Percentiles rank a stretch among this genome's conserved stretches.
These are phyloP conservation scores for Cordyceps javanica DNA, from an alignment of 2,329 filamentous ascomycete genomes.

Conservation along the genomic window DNA sequence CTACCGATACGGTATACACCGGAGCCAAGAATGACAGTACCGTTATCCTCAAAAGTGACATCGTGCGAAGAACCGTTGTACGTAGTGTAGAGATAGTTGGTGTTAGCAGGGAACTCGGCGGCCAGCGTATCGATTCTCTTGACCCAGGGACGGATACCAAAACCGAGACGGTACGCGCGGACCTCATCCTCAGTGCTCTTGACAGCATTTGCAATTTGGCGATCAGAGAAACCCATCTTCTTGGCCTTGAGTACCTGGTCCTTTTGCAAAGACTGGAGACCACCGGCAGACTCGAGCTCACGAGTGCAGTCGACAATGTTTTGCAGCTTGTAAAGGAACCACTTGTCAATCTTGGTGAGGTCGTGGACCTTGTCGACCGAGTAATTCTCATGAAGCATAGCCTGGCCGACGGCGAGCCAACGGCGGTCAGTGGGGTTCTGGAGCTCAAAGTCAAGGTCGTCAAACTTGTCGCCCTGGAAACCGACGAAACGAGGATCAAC, in stretches of 20 bases:
- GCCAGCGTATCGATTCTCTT: slow-evolving; percentile 98
- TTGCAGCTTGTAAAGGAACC: slow-evolving; percentile 97
- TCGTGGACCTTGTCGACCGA: slow-evolving; percentile 87
- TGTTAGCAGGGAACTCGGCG: slow-evolving; percentile 90
- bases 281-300: slow-evolving; percentile 78
- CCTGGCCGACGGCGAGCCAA: slow-evolving; percentile 95
- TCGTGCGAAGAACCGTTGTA: slow-evolving; percentile 96
- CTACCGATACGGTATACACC: slow-evolving; percentile 97
- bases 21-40: slow-evolving; percentile 80
- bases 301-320: slow-evolving; percentile 90
- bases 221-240: slow-evolving; percentile 96
- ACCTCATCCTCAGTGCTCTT: slow-evolving; percentile 85
- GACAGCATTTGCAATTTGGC: slow-evolving; percentile 84
- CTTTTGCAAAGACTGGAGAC: slow-evolving; percentile 77
- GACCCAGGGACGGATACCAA: slow-evolving; percentile 89
- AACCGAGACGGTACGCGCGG: slow-evolving; percentile 73
- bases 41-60: slow-evolving; percentile 88
- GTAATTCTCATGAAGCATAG: slow-evolving; percentile 96
- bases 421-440: slow-evolving; percentile 91
- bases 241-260: slow-evolving; percentile 87
- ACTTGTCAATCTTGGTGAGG: slow-evolving; percentile 97
- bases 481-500: slow-evolving; percentile 89
- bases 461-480: slow-evolving; percentile 93
- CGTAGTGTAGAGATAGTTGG: slow-evolving; percentile 95
- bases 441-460: slow-evolving; percentile 83